These are phyloP conservation scores for Wallacemonas sp. DNA, from an alignment of 208 protist genomes.

Conservation along the genomic window DNA sequence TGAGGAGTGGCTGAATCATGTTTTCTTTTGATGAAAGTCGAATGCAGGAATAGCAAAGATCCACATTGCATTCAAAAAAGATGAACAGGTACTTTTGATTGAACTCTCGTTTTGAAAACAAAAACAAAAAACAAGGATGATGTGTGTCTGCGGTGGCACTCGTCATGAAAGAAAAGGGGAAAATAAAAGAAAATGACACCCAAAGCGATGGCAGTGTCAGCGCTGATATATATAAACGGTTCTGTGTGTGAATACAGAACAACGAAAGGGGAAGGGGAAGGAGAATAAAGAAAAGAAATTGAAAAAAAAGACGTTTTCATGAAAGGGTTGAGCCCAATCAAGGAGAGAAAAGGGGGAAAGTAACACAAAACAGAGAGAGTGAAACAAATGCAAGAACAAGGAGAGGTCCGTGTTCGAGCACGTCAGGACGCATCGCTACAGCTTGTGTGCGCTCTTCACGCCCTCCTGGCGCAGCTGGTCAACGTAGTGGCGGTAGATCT, in stretches of 20 bases:
- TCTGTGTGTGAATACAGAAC: neutral
- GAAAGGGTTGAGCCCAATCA: neutral
- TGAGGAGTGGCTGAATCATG: no score
- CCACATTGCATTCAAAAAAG: no score
- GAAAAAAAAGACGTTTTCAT: constrained; percentile 11
- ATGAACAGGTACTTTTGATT: no score
- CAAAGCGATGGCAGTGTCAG: no score
- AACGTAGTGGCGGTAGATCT: constrained; percentile 25
- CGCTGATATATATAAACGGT: no score
- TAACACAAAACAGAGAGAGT: neutral
- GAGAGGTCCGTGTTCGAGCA: neutral
- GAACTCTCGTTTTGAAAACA: no score
- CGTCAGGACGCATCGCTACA: constrained; percentile 4
- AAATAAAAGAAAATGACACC: no score
- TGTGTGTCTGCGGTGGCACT: no score
- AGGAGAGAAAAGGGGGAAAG: neutral
- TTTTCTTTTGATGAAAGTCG: no score
- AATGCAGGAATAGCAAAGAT: no score
- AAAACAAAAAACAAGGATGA: no score
- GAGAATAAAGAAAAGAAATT: neutral
- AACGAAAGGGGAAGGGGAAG: neutral
- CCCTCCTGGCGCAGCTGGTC: constrained; percentile 27
- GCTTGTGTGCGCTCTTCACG: constrained; percentile 16
- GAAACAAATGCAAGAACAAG: neutral
- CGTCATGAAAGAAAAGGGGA: no score